Conservation (phyloP, 805 yeast species). For the Myxozyma nipponensis region DNA sequence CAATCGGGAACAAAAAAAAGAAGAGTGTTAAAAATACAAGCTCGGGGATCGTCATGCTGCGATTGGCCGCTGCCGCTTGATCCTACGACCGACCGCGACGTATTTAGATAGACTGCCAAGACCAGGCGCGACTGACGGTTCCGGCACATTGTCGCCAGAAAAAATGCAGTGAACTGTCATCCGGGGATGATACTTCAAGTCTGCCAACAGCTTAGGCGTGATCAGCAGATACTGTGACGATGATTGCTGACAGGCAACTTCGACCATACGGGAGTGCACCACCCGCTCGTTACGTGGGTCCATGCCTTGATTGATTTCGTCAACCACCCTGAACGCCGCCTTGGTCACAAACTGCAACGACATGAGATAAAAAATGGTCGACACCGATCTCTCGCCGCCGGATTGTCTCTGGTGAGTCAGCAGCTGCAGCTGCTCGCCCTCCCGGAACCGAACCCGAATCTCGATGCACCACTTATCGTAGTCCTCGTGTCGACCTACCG, state of each 20-base stretch:
- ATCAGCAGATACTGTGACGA: slow-evolving; percentile 83
- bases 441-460: slow-evolving; percentile 81
- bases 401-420: slow-evolving; percentile 88
- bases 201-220: slow-evolving; percentile 84
- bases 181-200: slow-evolving; percentile 66
- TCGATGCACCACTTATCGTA: slow-evolving; percentile 78
- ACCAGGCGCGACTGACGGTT: slow-evolving; percentile 1
- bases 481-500: slow-evolving; percentile 48
- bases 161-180: slow-evolving; percentile 85
- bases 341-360: slow-evolving; percentile 82
- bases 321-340: slow-evolving; percentile 93
- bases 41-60: too few relatives aligned
- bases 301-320: slow-evolving; percentile 99
- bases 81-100: slow-evolving; percentile 12
- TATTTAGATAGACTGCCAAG: slow-evolving; percentile 19
- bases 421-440: slow-evolving; percentile 61
- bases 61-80: not conserved
- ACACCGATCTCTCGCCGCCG: slow-evolving; percentile 96
- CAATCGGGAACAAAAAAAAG: not conserved
- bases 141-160: slow-evolving; percentile 43
- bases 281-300: slow-evolving; percentile 86
- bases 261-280: slow-evolving; percentile 81
- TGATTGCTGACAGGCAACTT: slow-evolving; percentile 64
- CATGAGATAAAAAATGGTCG: slow-evolving; percentile 86
- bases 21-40: too few relatives aligned